Conservation (phyloP, 2,329 filamentous ascomycete genomes). For the Elsinoe arachidis region DNA sequence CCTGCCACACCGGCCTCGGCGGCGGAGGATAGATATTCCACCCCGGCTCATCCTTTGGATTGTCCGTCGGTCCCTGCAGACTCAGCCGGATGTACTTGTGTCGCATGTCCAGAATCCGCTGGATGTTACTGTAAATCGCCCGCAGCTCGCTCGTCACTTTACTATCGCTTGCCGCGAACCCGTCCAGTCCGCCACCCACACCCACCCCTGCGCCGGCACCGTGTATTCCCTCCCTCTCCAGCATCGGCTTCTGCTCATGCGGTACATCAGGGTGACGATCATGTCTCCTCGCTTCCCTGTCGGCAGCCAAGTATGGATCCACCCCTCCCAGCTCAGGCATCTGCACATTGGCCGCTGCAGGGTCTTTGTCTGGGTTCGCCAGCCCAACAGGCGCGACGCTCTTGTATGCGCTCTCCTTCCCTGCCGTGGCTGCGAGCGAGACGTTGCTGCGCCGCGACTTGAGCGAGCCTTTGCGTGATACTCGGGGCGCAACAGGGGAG, state of each 20-base stretch:
- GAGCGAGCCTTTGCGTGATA: conserved; percentile 34
- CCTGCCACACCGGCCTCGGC: conserved; percentile 80
- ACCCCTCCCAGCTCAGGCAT: conserved; percentile 21
- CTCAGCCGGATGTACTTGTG: conserved; percentile 85
- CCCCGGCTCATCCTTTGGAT: conserved; percentile 72
- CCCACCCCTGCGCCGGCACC: conserved; percentile 52
- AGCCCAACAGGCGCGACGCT: conserved; percentile 29
- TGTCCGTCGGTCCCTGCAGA: conserved; percentile 70
- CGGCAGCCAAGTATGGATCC: conserved; percentile 35
- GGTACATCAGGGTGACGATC: conserved; percentile 42
- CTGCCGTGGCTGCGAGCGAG: conserved; percentile 16
- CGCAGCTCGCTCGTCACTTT: conserved; percentile 76
- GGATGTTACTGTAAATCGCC: conserved; percentile 82
- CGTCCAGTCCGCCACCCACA: conserved; percentile 52
- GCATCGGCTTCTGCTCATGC: conserved; percentile 48
- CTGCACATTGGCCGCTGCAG: conserved; percentile 24
- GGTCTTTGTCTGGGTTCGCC: conserved; percentile 26
- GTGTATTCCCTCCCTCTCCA: conserved; percentile 48
- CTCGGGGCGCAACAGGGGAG: conserved; percentile 31
- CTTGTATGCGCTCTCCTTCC: conserved; percentile 20
- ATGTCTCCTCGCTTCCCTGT: conserved; percentile 42
- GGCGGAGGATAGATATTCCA: conserved; percentile 91
- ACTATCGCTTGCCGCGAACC: conserved; percentile 63
- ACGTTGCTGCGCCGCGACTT: conserved; percentile 32
- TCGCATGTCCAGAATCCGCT: conserved; percentile 77